These are phyloP conservation scores for Vaccinium macrocarpon DNA, from an alignment of 148 eudicot species.

Conservation along the genomic window DNA sequence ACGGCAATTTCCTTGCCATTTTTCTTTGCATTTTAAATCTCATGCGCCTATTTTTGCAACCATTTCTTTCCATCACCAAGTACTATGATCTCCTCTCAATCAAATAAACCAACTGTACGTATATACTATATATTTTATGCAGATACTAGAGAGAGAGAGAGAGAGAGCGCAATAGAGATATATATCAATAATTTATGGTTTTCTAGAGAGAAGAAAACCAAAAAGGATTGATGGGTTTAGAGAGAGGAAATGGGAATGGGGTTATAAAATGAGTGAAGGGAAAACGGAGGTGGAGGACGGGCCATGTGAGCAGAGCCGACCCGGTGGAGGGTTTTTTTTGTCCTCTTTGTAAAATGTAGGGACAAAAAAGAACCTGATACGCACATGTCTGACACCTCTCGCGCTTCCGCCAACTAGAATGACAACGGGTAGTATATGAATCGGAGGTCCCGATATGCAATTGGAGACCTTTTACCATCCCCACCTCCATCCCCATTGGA, in stretches of 20 bases:
- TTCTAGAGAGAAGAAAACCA: too few relatives aligned
- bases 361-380: neutral
- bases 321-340: too few relatives aligned
- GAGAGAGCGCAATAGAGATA: too few relatives aligned
- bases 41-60: neutral
- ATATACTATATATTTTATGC: too few relatives aligned
- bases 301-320: neutral
- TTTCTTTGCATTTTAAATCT: neutral
- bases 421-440: too few relatives aligned
- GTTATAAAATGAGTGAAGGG: neutral
- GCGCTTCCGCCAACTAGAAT: neutral
- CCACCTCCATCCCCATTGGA: too few relatives aligned
- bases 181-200: too few relatives aligned
- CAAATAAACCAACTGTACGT: neutral
- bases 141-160: too few relatives aligned
- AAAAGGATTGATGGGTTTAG: neutral
- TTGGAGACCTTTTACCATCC: too few relatives aligned
- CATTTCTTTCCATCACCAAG: neutral
- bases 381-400: neutral
- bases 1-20: neutral
- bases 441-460: too few relatives aligned
- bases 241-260: neutral
- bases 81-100: neutral
- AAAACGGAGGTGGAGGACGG: neutral
- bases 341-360: neutral